Evolutionary conservation across 1,139 yeast species (phyloP), one percentile per base, ranked within the genome.

Genomic region (Taphrina confusa): DNA sequence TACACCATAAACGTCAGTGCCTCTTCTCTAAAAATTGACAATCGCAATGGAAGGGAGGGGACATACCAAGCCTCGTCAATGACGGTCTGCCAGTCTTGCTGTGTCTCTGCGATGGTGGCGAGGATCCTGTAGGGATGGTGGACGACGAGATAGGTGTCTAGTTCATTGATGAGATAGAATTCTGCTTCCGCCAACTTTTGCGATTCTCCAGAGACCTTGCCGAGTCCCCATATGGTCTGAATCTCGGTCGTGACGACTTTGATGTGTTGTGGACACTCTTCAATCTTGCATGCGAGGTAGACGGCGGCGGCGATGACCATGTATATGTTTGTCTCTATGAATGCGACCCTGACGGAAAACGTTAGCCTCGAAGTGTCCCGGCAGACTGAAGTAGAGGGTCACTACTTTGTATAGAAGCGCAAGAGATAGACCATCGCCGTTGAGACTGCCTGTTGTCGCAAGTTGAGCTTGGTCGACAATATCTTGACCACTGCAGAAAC

Each of bases 111-210:
- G 33, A 47, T 34, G 23, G 23, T n/a, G 25, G 22, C 18, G 49
- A 54, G 42, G 20, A 44, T 37, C 12, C 58, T 79, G 73, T 92
- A 92, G 0, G 98, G 97, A 71, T 92, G 97, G 70, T 90, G 92
- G 1, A 91, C 81, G 25, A 91, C 79, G 65, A 92, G 73, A 68
- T 81, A 88, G 65, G 90, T 82, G 62, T 88, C 89, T 75, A 92
- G 78, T 71, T 91, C 97, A 69, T 90, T 97, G 37, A 92, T 85
- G 56, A 92, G 72, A 70, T 92, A 92, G 71, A 92, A 92, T 73
- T 92, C 98, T 74, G 94, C 88, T 70, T 92, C 98, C 0, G 97
- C 97, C n/a, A 92, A 78, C 68, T 87, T 88, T 39, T 96, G 85
- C 22, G 91, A 82, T 70, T 92, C 98, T 61, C 87, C 90, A 0